Evolutionary conservation across 345 rosid species (phyloP).

Genomic region (Gossypium sturtianum): DNA sequence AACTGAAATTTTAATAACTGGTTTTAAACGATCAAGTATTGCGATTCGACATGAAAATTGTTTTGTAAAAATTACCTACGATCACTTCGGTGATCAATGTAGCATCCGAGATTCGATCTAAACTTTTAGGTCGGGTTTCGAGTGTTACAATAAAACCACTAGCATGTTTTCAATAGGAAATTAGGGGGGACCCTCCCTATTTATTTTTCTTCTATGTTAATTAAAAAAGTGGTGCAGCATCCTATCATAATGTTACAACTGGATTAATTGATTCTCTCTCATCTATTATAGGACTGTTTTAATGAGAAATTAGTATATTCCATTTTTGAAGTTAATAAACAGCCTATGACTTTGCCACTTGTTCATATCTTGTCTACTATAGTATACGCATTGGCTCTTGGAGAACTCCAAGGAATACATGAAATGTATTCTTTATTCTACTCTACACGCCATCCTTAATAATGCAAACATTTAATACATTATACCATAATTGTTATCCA

Average conservation of each 20-base stretch:
- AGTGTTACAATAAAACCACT: not conserved
- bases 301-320: constrained; percentile 10
- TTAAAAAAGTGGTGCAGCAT: not conserved
- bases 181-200: not conserved
- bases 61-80: too few relatives aligned
- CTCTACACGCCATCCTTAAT: not conserved
- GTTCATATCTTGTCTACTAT: constrained; percentile 5
- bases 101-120: too few relatives aligned
- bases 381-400: constrained; percentile 21
- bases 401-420: constrained; percentile 17
- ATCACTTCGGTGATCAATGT: too few relatives aligned
- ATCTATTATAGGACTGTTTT: constrained; percentile 21
- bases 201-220: not conserved
- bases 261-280: constrained; percentile 21
- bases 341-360: constrained; percentile 22
- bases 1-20: too few relatives aligned
- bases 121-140: too few relatives aligned
- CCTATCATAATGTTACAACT: not conserved
- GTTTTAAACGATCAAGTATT: too few relatives aligned
- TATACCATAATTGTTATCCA: not conserved
- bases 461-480: not conserved
- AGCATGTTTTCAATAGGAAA: not conserved
- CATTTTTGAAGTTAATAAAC: constrained; percentile 3
- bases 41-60: too few relatives aligned
- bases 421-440: constrained; percentile 1